Conservation (phyloP, 2,329 filamentous ascomycete genomes). For the Blumeria graminis region DNA sequence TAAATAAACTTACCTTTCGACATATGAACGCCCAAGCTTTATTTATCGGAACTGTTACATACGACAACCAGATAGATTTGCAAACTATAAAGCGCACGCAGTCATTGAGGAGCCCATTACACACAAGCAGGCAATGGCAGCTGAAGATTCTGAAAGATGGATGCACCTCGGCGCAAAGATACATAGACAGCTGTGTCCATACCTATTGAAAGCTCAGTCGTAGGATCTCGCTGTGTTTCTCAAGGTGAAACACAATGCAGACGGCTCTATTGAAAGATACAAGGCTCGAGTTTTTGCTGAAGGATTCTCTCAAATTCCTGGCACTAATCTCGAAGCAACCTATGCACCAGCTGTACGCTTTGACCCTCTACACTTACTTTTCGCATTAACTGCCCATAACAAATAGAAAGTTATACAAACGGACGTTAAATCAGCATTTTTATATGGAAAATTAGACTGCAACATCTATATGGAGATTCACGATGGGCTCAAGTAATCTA, state of each 20-base stretch:
- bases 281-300: slow-evolving; percentile 1
- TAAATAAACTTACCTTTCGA: too few relatives aligned
- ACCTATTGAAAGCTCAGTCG: background rate
- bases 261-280: background rate
- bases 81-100: background rate
- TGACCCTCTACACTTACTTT: background rate
- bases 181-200: background rate
- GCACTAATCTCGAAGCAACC: background rate
- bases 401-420: background rate
- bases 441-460: background rate
- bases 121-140: background rate
- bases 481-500: background rate
- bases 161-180: background rate
- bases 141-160: background rate
- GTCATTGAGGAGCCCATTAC: background rate
- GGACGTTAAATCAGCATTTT: background rate
- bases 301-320: slow-evolving; percentile 1
- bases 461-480: background rate
- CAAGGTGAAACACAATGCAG: background rate
- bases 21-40: too few relatives aligned
- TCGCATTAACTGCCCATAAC: background rate
- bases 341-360: background rate
- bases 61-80: background rate
- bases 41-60: too few relatives aligned
- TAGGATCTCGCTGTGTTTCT: background rate